These are phyloP conservation scores for Sarcodon aspratus DNA, from an alignment of 768 basidiomycete genomes.

Conservation along the genomic window DNA sequence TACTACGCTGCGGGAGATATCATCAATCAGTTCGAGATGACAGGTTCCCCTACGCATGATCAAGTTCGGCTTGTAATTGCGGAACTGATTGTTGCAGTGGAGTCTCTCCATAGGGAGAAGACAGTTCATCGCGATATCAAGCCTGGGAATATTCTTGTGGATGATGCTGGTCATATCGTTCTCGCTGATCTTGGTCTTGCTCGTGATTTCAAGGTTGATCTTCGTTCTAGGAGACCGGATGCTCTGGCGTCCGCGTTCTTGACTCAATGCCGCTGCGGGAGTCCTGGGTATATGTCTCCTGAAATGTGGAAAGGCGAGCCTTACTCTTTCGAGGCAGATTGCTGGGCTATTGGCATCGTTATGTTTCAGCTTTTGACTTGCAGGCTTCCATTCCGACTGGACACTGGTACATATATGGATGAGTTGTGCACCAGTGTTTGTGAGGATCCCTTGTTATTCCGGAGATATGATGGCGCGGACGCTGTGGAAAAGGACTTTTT, in stretches of 20 bases:
- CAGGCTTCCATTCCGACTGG: not conserved
- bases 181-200: slow-evolving; percentile 16
- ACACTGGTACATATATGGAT: not conserved
- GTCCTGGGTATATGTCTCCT: slow-evolving; percentile 35
- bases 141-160: slow-evolving; percentile 17
- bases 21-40: not conserved
- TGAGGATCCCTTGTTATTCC: not conserved
- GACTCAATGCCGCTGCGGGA: slow-evolving; percentile 18
- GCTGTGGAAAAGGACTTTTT: not conserved
- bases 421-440: not conserved
- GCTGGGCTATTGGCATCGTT: slow-evolving; percentile 36
- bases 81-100: slow-evolving; percentile 9
- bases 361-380: slow-evolving; percentile 12
- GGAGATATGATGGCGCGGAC: not conserved
- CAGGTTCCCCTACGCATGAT: not conserved
- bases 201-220: slow-evolving; percentile 11
- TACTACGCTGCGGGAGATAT: not conserved
- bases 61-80: not conserved
- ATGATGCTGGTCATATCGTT: slow-evolving; percentile 10
- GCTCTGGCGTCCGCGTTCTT: not conserved
- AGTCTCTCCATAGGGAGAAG: slow-evolving; percentile 10
- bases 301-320: slow-evolving; percentile 31
- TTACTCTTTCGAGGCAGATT: slow-evolving; percentile 32
- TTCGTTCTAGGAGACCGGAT: slow-evolving; percentile 6
- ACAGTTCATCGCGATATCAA: slow-evolving; percentile 19